Conservation (phyloP, 495 filamentous ascomycete genomes). For the Hyaloscypha variabilis region DNA sequence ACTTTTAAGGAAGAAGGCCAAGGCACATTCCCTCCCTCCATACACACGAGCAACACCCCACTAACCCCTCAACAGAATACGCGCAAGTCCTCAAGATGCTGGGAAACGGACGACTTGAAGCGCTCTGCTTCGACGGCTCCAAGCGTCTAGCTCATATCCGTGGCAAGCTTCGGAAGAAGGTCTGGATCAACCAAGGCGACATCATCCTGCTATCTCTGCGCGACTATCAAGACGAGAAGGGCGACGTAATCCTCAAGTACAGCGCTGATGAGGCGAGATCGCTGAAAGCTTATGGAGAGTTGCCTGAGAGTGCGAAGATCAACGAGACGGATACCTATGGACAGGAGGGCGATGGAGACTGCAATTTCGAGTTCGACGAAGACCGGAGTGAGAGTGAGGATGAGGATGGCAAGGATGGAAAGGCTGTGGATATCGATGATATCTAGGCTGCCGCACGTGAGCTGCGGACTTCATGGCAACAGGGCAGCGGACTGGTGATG, state of each 20-base stretch:
- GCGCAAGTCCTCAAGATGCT: conserved; percentile 99
- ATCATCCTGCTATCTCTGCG: conserved; percentile 96
- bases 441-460: conserved; percentile 49
- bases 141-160: conserved; percentile 84
- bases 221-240: conserved; percentile 99
- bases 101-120: conserved; percentile 95
- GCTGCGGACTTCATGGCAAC: neutral
- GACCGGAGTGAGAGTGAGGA: conserved; percentile 77
- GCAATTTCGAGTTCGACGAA: conserved; percentile 84
- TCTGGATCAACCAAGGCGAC: conserved; percentile 98
- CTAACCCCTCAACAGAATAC: conserved; percentile 67
- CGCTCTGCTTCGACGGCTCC: conserved; percentile 94
- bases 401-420: conserved; percentile 59
- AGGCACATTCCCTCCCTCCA: conserved; percentile 44
- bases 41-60: conserved; percentile 5
- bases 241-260: conserved; percentile 99
- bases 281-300: conserved; percentile 94
- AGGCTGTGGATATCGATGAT: conserved; percentile 75
- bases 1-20: conserved; percentile 99
- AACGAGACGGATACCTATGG: conserved; percentile 97
- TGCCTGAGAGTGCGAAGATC: conserved; percentile 98
- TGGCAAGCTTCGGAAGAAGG: conserved; percentile 97
- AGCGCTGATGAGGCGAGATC: conserved; percentile 93
- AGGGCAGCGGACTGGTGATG: conserved; percentile 5
- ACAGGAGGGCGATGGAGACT: conserved; percentile 72